phyloP scores from a whole-genome alignment of 768 basidiomycete genomes.

The Lactarius tabidus region DNA sequence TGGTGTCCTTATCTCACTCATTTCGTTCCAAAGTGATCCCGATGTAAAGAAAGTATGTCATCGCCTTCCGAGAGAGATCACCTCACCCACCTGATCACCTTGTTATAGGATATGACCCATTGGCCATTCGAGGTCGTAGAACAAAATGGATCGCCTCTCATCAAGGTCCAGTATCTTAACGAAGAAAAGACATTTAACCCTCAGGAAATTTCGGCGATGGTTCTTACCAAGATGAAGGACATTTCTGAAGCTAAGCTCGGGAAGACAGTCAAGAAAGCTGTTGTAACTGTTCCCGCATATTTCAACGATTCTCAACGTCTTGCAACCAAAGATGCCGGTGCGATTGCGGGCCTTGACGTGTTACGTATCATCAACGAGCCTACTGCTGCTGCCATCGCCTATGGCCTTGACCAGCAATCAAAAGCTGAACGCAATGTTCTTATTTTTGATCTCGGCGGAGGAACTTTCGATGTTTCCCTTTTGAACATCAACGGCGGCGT shows the following conservation, averaged over 20 bases:
- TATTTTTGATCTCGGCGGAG: constrained; percentile 99
- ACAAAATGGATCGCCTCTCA: constrained; percentile 94
- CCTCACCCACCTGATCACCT: constrained; percentile 6
- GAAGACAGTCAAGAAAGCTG: constrained; percentile 97
- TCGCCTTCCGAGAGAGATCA: background rate
- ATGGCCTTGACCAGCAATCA: constrained; percentile 94
- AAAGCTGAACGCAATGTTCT: constrained; percentile 96
- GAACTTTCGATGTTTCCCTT: constrained; percentile 99
- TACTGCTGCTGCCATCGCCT: constrained; percentile 98
- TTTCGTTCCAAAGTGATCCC: constrained; percentile 60
- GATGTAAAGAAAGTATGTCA: constrained; percentile 85
- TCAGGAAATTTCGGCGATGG: constrained; percentile 99
- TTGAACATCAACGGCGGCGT: constrained; percentile 97
- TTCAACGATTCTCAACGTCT: constrained; percentile 99
- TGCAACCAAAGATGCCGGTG: constrained; percentile 98
- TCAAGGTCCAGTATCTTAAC: constrained; percentile 92
- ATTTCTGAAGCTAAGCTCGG: constrained; percentile 99
- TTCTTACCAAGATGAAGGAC: constrained; percentile 99
- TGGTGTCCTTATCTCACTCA: constrained; percentile 13
- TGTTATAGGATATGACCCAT: constrained; percentile 78
- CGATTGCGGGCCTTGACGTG: constrained; percentile 96
- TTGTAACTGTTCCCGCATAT: constrained; percentile 98
- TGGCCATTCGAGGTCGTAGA: constrained; percentile 98
- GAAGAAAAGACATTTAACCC: constrained; percentile 97
- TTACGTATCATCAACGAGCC: constrained; percentile 99